These are phyloP conservation scores for Hortiboletus flavorubellus DNA, from an alignment of 768 basidiomycete genomes.

Conservation along the genomic window DNA sequence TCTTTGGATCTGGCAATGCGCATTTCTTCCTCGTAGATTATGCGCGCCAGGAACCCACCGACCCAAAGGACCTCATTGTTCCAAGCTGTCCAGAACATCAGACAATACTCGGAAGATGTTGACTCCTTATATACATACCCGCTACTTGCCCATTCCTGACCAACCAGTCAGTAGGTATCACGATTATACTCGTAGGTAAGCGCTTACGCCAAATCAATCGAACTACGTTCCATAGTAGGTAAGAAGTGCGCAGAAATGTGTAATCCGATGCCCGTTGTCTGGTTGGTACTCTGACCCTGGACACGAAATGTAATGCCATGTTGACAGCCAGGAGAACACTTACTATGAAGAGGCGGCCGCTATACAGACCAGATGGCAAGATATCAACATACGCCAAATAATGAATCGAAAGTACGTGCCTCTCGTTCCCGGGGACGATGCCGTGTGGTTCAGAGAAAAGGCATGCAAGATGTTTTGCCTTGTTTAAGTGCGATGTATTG, in stretches of 20 bases:
- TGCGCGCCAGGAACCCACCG: conserved; percentile 76
- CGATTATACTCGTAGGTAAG: background rate
- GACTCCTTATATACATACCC: conserved; percentile 38
- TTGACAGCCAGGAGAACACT: background rate
- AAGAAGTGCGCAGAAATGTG: conserved; percentile 82
- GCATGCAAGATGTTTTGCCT: background rate
- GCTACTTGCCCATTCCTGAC: conserved; percentile 80
- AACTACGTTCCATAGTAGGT: conserved; percentile 92
- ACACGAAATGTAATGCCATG: background rate
- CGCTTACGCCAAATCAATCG: conserved; percentile 78
- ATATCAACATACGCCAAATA: background rate
- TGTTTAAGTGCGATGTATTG: background rate
- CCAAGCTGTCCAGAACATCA: conserved; percentile 54
- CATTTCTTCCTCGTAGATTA: conserved; percentile 84
- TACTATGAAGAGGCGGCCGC: conserved; percentile 17
- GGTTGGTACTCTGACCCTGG: conserved; percentile 84
- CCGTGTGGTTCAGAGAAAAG: conserved; percentile 3
- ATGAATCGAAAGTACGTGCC: background rate
- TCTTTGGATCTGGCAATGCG: background rate
- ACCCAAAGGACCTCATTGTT: conserved; percentile 84
- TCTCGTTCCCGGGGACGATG: conserved; percentile 1
- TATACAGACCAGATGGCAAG: background rate
- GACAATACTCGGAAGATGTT: background rate
- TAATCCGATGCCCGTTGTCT: conserved; percentile 76
- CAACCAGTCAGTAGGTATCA: conserved; percentile 1